phyloP scores from a whole-genome alignment of 202 grass and related monocot species.

The Thinopyrum obtusiflorum region DNA sequence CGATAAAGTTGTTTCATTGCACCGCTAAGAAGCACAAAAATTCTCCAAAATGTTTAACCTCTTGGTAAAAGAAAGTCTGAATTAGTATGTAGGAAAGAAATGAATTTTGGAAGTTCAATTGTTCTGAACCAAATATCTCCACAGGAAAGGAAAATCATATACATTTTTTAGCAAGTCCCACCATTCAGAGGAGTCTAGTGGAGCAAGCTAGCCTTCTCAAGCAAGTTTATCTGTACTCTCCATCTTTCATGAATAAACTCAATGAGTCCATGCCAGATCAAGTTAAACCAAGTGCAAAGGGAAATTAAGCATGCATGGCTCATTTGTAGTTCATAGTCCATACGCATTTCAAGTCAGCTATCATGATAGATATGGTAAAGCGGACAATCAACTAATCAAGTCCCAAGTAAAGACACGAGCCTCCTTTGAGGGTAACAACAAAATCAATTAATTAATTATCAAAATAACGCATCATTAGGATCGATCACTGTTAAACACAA shows the following conservation, averaged over 20 bases:
- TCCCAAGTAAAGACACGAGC: not conserved
- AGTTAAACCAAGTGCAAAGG: not conserved
- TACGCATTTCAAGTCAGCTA: not conserved
- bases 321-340: not conserved
- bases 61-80: not conserved
- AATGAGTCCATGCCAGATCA: not conserved
- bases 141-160: not conserved
- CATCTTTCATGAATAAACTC: not conserved
- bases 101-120: not conserved
- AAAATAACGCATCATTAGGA: constrained; percentile 12
- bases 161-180: not conserved
- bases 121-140: not conserved
- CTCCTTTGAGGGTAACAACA: not conserved
- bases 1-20: not conserved
- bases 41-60: not conserved
- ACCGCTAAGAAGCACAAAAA: not conserved
- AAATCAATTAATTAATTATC: constrained; percentile 14
- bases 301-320: not conserved
- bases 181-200: not conserved
- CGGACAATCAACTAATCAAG: not conserved
- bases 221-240: not conserved
- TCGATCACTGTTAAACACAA: constrained; percentile 36
- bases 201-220: not conserved
- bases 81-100: not conserved
- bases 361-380: not conserved